Evolutionary conservation across 305 asterid genomes (phyloP), one percentile per base, ranked within the genome.

Genomic region (Withania somnifera): DNA sequence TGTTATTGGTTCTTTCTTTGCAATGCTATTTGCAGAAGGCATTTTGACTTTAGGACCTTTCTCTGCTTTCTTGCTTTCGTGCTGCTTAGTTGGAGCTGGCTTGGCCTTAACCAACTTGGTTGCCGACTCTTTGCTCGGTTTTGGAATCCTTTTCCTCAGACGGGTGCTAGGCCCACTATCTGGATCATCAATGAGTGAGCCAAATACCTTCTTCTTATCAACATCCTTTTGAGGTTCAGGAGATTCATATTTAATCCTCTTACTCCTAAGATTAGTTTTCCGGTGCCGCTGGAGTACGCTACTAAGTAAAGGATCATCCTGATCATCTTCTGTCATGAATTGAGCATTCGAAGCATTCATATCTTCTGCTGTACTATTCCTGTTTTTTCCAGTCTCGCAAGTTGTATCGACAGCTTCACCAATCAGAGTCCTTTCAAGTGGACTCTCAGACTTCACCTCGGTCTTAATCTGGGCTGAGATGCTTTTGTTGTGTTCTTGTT

Each of bases 131-230:
- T 87, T 88, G 84, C 78, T n/a, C 17, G 90, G 88, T 82, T 90
- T 92, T 79, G 85, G 81, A 54, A 87, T 75, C 84, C 99, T 87
- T 87, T 87, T 92, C 83, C 99, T 89, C 69, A 94, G 91, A 45
- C 99, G 98, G 6, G 98, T 90, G 90, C 97, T 93, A 34, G 97
- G 97, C 84, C 98, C 97, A 30, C 98, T 98, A 64, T 88, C 95
- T 53, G 47, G 81, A 84, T 90, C 94, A 26, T 88, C 87, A 14
- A 20, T 61, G 56, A 66, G 82, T 26, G 86, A 57, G 79, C 85
- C 86, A 3, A 53, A 28, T 77, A 82, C 85, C 88, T 86, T 88
- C 82, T 78, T 85, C 86, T 82, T 84, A 63, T 64, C 83, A 81
- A 69, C 79, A 82, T 30, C 91, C 79, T 81, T 87, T 66, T 50